These are phyloP conservation scores for Alternaria dauci DNA, from an alignment of 2,329 filamentous ascomycete genomes.

Conservation along the genomic window DNA sequence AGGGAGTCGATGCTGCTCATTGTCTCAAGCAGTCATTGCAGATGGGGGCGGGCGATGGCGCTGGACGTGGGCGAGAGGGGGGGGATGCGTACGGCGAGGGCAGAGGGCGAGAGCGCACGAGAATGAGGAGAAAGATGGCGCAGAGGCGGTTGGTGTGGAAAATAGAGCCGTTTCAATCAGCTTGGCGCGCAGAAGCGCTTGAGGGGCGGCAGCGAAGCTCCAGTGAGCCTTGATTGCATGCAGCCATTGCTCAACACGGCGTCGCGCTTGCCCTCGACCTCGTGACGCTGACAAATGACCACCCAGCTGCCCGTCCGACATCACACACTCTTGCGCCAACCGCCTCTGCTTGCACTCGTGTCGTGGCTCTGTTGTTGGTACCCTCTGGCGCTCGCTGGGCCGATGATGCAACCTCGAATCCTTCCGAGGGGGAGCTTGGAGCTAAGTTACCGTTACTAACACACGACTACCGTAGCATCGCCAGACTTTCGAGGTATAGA, in stretches of 20 bases:
- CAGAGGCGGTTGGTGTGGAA: conserved; percentile 21
- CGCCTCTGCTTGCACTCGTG: neutral
- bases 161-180: conserved; percentile 24
- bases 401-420: conserved; percentile 20
- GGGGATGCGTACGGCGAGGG: conserved; percentile 1
- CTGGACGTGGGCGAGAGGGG: neutral
- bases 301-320: neutral
- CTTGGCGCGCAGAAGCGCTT: conserved; percentile 23
- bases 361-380: neutral
- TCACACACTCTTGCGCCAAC: neutral
- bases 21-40: conserved; percentile 16
- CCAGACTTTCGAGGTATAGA: neutral
- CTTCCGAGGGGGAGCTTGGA: conserved; percentile 6
- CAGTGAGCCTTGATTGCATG: conserved; percentile 14
- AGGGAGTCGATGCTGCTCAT: conserved; percentile 50
- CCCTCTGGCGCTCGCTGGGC: neutral
- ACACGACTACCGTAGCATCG: neutral
- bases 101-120: neutral
- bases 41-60: conserved; percentile 7
- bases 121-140: conserved; percentile 4
- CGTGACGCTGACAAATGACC: conserved; percentile 18
- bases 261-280: conserved; percentile 1
- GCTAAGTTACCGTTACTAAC: neutral
- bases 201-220: conserved; percentile 9
- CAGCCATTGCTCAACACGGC: conserved; percentile 5